These are phyloP conservation scores for Podaxis sp. DNA, from an alignment of 768 basidiomycete species.

Conservation along the genomic window DNA sequence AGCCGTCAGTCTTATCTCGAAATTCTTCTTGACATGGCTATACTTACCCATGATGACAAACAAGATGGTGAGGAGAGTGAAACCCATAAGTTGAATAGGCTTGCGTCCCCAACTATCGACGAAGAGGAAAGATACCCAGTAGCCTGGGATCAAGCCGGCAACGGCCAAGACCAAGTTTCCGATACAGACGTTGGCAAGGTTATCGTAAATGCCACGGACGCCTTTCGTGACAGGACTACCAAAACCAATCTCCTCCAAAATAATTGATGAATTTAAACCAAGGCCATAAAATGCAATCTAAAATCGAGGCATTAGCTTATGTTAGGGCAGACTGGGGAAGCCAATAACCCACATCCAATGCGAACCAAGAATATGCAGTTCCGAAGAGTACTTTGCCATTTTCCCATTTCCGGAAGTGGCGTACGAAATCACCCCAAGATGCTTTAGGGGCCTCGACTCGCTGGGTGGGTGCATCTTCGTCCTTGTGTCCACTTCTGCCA, in stretches of 20 bases:
- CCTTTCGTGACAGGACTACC: conserved; percentile 43
- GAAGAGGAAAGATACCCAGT: conserved; percentile 63
- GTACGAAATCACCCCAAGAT: conserved; percentile 61
- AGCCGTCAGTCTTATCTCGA: background rate
- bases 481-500: conserved; percentile 43
- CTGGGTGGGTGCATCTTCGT: conserved; percentile 58
- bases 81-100: conserved; percentile 81
- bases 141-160: conserved; percentile 83
- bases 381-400: conserved; percentile 82
- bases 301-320: background rate
- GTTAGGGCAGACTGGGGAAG: background rate
- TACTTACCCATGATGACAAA: conserved; percentile 69
- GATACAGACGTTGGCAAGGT: conserved; percentile 61
- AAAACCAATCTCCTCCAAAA: conserved; percentile 75
- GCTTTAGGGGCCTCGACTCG: conserved; percentile 72
- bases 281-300: conserved; percentile 53
- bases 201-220: conserved; percentile 47
- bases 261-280: conserved; percentile 78
- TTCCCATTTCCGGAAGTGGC: conserved; percentile 70
- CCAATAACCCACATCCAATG: conserved; percentile 61
- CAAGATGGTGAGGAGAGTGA: conserved; percentile 60
- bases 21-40: background rate
- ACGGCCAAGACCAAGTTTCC: conserved; percentile 77
- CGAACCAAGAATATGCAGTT: conserved; percentile 85
- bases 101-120: conserved; percentile 83